Evolutionary conservation across 176 grass and related monocot genomes (phyloP).

Genomic region (Oryza punctata): DNA sequence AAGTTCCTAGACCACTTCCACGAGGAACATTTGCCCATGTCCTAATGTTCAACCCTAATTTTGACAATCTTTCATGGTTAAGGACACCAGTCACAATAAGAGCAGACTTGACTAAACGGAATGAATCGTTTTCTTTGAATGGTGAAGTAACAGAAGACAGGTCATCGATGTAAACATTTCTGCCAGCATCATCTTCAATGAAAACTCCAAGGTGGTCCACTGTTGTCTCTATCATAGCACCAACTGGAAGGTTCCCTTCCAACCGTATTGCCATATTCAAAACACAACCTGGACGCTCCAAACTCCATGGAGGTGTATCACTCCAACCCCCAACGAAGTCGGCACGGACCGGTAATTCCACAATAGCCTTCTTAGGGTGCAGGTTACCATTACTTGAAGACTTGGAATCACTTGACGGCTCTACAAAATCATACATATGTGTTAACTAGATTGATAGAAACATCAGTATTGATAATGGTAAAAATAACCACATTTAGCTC

Average conservation of each 20-base stretch:
- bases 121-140: slow-evolving; percentile 62
- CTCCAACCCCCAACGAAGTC: slow-evolving; percentile 99
- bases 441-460: background rate
- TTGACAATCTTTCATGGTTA: slow-evolving; percentile 46
- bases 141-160: slow-evolving; percentile 57
- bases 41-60: slow-evolving; percentile 68
- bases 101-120: slow-evolving; percentile 91
- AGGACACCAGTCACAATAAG: slow-evolving; percentile 65
- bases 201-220: slow-evolving; percentile 49
- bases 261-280: slow-evolving; percentile 94
- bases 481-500: background rate
- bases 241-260: slow-evolving; percentile 75
- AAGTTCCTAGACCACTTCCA: slow-evolving; percentile 92
- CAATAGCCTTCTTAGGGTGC: slow-evolving; percentile 50
- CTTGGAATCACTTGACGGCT: slow-evolving; percentile 3
- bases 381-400: slow-evolving; percentile 46
- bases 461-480: background rate
- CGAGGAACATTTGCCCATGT: slow-evolving; percentile 83
- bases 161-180: slow-evolving; percentile 57
- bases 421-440: slow-evolving; percentile 36
- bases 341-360: slow-evolving; percentile 83
- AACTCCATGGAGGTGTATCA: slow-evolving; percentile 95
- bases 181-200: slow-evolving; percentile 69
- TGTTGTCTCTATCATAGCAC: slow-evolving; percentile 60
- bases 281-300: slow-evolving; percentile 94